Evolutionary conservation across 1,139 yeast genomes (phyloP).

Genomic region (Magnusiomyces sp.): DNA sequence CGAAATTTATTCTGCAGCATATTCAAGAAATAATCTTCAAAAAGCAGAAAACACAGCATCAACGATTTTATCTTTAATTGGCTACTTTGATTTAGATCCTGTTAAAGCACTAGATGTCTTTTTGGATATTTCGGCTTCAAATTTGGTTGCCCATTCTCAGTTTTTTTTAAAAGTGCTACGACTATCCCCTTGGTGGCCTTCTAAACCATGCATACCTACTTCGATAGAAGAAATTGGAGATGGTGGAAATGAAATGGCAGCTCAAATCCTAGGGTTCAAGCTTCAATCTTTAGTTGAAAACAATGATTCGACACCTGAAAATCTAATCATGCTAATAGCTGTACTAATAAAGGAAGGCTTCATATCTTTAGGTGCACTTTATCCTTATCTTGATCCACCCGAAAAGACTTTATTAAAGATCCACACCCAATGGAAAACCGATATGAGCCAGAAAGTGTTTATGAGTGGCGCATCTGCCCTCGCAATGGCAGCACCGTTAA

Average conservation of each 20-base stretch:
- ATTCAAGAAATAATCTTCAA: slow-evolving; percentile 35
- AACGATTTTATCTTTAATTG: slow-evolving; percentile 53
- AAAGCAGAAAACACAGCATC: slow-evolving; percentile 43
- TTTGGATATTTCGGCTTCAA: slow-evolving; percentile 43
- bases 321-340: slow-evolving; percentile 40
- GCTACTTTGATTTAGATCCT: slow-evolving; percentile 74
- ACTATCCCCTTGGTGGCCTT: slow-evolving; percentile 62
- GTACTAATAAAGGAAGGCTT: slow-evolving; percentile 63
- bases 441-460: slow-evolving; percentile 53
- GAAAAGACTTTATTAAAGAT: slow-evolving; percentile 37
- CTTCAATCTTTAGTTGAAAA: slow-evolving; percentile 33
- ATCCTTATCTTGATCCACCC: slow-evolving; percentile 45
- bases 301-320: slow-evolving; percentile 37
- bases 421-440: slow-evolving; percentile 41
- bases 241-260: slow-evolving; percentile 56
- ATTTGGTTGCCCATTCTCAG: slow-evolving; percentile 39
- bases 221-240: slow-evolving; percentile 30
- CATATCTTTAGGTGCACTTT: slow-evolving; percentile 55
- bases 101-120: slow-evolving; percentile 58
- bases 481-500: slow-evolving; percentile 80
- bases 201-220: slow-evolving; percentile 30
- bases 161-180: slow-evolving; percentile 45
- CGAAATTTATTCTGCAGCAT: slow-evolving; percentile 40
- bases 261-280: slow-evolving; percentile 52
- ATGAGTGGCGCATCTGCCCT: slow-evolving; percentile 69